A percentile compares a stretch with the other conserved stretches of the same genome.
phyloP scores from a whole-genome alignment of 2,329 filamentous ascomycete genomes.

The Cladosporium sp. region DNA sequence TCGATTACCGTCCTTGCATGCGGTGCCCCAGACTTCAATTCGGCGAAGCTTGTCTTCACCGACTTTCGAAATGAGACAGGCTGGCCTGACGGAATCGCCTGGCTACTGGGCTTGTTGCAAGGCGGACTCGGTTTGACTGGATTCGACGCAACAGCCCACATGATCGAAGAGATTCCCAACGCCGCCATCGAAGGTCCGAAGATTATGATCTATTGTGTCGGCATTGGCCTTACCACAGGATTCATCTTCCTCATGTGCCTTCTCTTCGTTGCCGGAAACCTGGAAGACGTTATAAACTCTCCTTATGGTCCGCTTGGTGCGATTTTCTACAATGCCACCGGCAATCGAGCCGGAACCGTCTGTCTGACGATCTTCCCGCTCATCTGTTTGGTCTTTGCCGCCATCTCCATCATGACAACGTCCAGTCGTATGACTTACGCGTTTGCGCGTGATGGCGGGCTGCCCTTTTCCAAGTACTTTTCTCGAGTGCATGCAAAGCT shows the following conservation, averaged over 20 bases:
- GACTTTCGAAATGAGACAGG: conserved; percentile 57
- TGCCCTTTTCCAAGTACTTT: conserved; percentile 32
- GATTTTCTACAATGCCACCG: conserved; percentile 33
- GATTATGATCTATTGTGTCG: conserved; percentile 30
- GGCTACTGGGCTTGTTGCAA: conserved; percentile 41
- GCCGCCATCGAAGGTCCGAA: conserved; percentile 31
- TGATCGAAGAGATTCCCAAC: conserved; percentile 38
- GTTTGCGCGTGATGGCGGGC: conserved; percentile 33
- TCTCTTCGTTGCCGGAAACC: conserved; percentile 33
- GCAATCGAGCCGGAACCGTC: conserved; percentile 30
- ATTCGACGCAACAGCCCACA: conserved; percentile 51
- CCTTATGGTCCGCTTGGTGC: conserved; percentile 30
- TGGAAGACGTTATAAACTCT: conserved; percentile 29
- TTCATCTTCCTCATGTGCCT: conserved; percentile 34
- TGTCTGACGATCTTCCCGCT: conserved; percentile 34
- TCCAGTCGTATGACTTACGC: conserved; percentile 34
- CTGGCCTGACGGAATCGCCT: conserved; percentile 36
- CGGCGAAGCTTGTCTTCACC: conserved; percentile 60
- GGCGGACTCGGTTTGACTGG: conserved; percentile 38
- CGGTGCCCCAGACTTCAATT: conserved; percentile 60
- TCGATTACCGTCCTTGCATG: conserved; percentile 65
- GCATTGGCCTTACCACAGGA: conserved; percentile 32
- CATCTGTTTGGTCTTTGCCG: conserved; percentile 32
- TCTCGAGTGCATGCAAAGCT: conserved; percentile 31
- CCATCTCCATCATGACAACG: conserved; percentile 33